phyloP scores from a whole-genome alignment of 2,329 filamentous ascomycete species.

The Fonsecaea multimorphosa region DNA sequence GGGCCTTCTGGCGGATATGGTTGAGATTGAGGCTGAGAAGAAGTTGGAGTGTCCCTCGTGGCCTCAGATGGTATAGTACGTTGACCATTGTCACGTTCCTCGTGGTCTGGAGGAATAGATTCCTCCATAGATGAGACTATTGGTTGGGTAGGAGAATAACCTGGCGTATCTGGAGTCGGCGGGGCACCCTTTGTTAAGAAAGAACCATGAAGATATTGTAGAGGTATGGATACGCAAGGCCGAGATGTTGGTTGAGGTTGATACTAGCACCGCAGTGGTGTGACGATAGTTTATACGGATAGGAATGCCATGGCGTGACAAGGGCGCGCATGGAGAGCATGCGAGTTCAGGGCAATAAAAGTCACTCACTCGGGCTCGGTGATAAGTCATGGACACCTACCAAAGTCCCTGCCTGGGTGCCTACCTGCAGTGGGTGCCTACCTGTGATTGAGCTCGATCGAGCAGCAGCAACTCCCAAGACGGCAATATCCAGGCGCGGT shows the following conservation, averaged over 20 bases:
- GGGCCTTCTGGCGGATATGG: neutral
- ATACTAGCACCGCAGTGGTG: neutral
- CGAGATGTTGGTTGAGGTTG: neutral
- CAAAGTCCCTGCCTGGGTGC: no score
- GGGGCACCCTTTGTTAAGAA: neutral
- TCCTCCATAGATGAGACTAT: neutral
- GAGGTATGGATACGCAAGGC: neutral
- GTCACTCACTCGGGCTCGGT: neutral
- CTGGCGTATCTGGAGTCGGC: constrained; percentile 12
- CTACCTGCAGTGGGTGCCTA: neutral
- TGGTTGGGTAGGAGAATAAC: neutral
- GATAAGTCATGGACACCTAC: neutral
- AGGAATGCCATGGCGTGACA: constrained; percentile 8
- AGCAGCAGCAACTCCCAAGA: neutral
- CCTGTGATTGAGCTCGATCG: neutral
- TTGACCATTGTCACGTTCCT: neutral
- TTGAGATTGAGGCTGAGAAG: constrained; percentile 7
- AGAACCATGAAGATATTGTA: neutral
- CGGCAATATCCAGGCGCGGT: neutral
- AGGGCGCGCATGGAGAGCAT: constrained; percentile 4
- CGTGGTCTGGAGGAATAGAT: neutral
- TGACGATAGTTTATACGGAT: neutral
- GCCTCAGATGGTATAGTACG: constrained; percentile 2
- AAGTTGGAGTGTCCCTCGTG: neutral
- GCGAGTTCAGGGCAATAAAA: constrained; percentile 4